Percentiles rank a stretch among this genome's conserved stretches.
These are phyloP conservation scores for Tephrocybe sp. DNA, from an alignment of 768 basidiomycete species.

Conservation along the genomic window DNA sequence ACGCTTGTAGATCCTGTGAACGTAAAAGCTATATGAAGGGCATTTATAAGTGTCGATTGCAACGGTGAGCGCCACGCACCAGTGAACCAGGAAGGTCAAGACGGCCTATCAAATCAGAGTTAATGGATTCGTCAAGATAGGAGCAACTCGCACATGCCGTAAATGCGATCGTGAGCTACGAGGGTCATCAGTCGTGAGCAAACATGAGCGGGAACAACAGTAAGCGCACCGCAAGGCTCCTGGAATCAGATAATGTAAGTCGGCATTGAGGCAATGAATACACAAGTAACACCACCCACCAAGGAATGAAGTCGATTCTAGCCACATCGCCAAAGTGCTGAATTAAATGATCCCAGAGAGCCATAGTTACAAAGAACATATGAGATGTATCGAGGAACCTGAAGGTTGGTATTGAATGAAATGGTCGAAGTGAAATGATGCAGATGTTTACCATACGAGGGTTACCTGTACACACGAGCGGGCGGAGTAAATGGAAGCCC, in stretches of 20 bases:
- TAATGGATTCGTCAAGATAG: background rate
- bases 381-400: conserved; percentile 34
- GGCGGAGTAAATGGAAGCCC: background rate
- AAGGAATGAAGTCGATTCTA: conserved; percentile 43
- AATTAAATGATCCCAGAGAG: conserved; percentile 44
- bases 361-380: conserved; percentile 33
- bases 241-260: conserved; percentile 10
- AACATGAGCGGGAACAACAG: background rate
- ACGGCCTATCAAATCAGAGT: conserved; percentile 30
- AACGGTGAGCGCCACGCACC: too few relatives aligned
- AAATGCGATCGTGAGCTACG: conserved; percentile 33
- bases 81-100: conserved; percentile 51
- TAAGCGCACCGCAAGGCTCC: conserved; percentile 37
- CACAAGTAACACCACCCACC: conserved; percentile 29
- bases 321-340: conserved; percentile 36
- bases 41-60: background rate
- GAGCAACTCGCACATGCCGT: conserved; percentile 24
- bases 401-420: background rate
- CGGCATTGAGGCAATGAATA: too few relatives aligned
- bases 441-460: conserved; percentile 26
- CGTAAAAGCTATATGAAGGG: conserved; percentile 29
- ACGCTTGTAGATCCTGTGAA: conserved; percentile 43
- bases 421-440: background rate
- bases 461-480: conserved; percentile 18
- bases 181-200: background rate